phyloP scores from a whole-genome alignment of 1,284 basidiomycete genomes.

The Cutaneotrichosporon daszewskae region DNA sequence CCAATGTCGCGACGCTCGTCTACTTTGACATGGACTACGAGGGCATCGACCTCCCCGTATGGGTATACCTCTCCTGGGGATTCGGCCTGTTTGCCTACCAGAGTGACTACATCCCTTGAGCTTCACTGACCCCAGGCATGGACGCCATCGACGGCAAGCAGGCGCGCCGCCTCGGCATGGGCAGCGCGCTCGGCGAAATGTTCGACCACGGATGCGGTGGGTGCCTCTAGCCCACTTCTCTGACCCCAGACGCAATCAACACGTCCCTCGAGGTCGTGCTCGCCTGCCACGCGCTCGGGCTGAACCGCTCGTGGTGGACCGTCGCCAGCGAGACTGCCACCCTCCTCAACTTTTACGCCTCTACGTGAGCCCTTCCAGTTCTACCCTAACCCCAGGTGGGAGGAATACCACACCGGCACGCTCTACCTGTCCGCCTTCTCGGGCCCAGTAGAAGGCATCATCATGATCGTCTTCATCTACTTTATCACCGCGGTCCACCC shows the following conservation, averaged over 20 bases:
- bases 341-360: constrained; percentile 86
- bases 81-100: constrained; percentile 89
- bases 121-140: constrained; percentile 36
- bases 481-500: constrained; percentile 58
- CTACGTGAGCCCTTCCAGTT: constrained; percentile 21
- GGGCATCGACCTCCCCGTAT: constrained; percentile 61
- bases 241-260: constrained; percentile 72
- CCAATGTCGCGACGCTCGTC: constrained; percentile 78
- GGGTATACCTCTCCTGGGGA: constrained; percentile 87
- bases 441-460: constrained; percentile 92
- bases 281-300: constrained; percentile 74
- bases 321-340: constrained; percentile 79
- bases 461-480: constrained; percentile 77
- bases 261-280: constrained; percentile 89
- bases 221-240: constrained; percentile 8
- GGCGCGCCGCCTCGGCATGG: constrained; percentile 89
- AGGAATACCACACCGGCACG: constrained; percentile 91
- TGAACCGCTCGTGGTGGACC: constrained; percentile 94
- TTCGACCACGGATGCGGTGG: constrained; percentile 69
- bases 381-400: constrained; percentile 56
- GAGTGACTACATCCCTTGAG: constrained; percentile 70
- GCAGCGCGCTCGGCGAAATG: constrained; percentile 90
- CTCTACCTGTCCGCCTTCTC: constrained; percentile 90
- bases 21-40: constrained; percentile 74
- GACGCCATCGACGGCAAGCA: constrained; percentile 69